Evolutionary conservation across 495 filamentous ascomycete genomes (phyloP).

Genomic region (Clavariopsis aquatica): DNA sequence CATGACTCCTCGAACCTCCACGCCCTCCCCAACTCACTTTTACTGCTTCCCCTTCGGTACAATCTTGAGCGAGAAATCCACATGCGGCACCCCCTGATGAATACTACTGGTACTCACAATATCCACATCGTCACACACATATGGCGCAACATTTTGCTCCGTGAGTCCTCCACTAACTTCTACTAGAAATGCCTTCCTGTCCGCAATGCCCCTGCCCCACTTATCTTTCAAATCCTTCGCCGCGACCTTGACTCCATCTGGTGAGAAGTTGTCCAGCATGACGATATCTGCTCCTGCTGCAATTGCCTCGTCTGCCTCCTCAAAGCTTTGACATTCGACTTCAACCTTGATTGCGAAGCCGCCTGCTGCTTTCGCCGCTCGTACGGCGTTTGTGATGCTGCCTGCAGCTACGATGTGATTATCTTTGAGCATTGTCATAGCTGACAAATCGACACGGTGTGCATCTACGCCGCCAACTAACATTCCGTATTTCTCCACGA

Average conservation of each 20-base stretch:
- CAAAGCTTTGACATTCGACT: slow-evolving; percentile 86
- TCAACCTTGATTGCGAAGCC: slow-evolving; percentile 94
- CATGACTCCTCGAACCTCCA: neutral
- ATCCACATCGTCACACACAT: slow-evolving; percentile 87
- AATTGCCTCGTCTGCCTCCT: slow-evolving; percentile 88
- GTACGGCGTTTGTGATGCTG: slow-evolving; percentile 76
- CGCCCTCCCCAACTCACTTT: neutral
- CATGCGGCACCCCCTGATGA: slow-evolving; percentile 88
- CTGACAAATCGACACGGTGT: slow-evolving; percentile 86
- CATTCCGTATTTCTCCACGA: slow-evolving; percentile 99
- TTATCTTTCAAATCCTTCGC: slow-evolving; percentile 71
- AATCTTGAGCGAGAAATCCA: slow-evolving; percentile 97
- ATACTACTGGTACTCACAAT: slow-evolving; percentile 94
- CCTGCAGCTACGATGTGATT: slow-evolving; percentile 89
- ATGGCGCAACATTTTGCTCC: slow-evolving; percentile 74
- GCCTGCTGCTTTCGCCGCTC: slow-evolving; percentile 76
- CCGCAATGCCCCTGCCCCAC: slow-evolving; percentile 56
- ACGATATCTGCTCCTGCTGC: slow-evolving; percentile 88
- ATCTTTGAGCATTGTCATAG: slow-evolving; percentile 98
- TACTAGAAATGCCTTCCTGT: slow-evolving; percentile 55
- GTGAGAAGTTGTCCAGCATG: slow-evolving; percentile 94
- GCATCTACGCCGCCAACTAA: slow-evolving; percentile 87
- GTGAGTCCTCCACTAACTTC: slow-evolving; percentile 93
- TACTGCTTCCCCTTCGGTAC: slow-evolving; percentile 42
- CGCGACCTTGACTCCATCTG: slow-evolving; percentile 69